phyloP scores from a whole-genome alignment of 768 basidiomycete genomes.

The Suillus placidus region DNA sequence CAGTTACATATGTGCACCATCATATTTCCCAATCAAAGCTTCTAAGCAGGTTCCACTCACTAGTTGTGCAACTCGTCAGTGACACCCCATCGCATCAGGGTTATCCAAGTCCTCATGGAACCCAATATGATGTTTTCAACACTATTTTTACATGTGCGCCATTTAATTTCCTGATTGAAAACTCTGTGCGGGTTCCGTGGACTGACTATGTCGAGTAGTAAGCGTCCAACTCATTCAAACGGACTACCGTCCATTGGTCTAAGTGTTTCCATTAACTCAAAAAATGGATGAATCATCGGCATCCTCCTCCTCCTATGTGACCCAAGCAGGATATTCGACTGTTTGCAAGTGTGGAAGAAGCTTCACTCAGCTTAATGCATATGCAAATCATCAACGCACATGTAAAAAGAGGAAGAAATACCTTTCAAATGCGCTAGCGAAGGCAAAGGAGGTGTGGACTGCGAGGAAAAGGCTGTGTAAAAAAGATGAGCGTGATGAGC shows the following conservation, averaged over 20 bases:
- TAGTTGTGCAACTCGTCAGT: background rate
- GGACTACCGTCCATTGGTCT: background rate
- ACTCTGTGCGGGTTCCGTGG: no score
- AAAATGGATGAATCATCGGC: background rate
- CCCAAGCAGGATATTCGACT: background rate
- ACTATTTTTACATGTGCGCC: background rate
- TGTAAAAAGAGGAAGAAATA: conserved; percentile 13
- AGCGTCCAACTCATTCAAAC: background rate
- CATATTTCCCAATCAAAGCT: background rate
- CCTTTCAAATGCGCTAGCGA: conserved; percentile 7
- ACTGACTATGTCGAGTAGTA: background rate
- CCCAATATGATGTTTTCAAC: no score
- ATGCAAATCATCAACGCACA: background rate
- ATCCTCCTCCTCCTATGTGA: background rate
- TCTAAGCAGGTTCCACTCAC: background rate
- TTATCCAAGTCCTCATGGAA: background rate
- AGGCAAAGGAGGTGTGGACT: conserved; percentile 9
- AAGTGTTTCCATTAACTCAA: background rate
- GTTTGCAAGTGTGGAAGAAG: conserved; percentile 8
- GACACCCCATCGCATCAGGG: background rate
- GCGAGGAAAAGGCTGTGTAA: background rate
- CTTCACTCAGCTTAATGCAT: conserved; percentile 3
- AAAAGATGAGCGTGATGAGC: background rate
- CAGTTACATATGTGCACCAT: background rate
- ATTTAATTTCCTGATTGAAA: background rate